Evolutionary conservation across 306 rosid species (phyloP).

Genomic region (Cucumis hystrix): DNA sequence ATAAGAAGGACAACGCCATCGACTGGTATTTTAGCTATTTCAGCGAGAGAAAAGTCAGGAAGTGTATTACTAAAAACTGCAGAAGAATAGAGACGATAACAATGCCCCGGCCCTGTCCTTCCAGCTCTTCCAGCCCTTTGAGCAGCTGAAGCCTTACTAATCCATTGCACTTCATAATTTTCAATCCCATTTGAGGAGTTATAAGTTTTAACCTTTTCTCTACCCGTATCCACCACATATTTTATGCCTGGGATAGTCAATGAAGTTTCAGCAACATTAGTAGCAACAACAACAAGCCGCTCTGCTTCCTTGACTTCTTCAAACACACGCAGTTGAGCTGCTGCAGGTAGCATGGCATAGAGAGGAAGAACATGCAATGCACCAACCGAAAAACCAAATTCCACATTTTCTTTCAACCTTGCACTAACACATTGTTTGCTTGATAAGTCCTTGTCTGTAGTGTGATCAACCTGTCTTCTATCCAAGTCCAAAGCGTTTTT

Average conservation of each 20-base stretch:
- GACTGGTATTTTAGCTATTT: conserved; percentile 72
- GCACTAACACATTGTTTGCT: conserved; percentile 19
- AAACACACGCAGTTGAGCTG: conserved; percentile 67
- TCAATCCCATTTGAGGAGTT: conserved; percentile 72
- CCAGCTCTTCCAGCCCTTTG: conserved; percentile 91
- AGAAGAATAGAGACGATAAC: conserved; percentile 84
- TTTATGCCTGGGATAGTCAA: conserved; percentile 84
- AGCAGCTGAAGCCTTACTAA: conserved; percentile 92
- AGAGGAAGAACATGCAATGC: conserved; percentile 67
- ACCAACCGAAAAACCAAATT: conserved; percentile 23
- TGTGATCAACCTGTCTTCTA: conserved; percentile 14
- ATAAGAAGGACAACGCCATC: conserved; percentile 74
- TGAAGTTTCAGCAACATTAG: conserved; percentile 98
- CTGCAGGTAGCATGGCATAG: conserved; percentile 86
- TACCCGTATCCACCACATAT: conserved; percentile 87
- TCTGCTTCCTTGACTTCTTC: conserved; percentile 62
- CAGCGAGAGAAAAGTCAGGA: conserved; percentile 62
- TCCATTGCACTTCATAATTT: conserved; percentile 67
- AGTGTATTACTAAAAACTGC: conserved; percentile 57
- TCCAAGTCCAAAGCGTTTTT: conserved; percentile 17
- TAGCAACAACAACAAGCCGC: conserved; percentile 78
- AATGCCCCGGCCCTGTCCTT: conserved; percentile 90
- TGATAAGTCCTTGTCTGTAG: conserved; percentile 18
- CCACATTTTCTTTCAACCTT: conserved; percentile 18
- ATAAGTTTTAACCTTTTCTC: conserved; percentile 76